A percentile compares a stretch with the other conserved stretches of the same genome.
Evolutionary conservation across 345 rosid species (phyloP).

Genomic region (Gynandropsis gynandra): DNA sequence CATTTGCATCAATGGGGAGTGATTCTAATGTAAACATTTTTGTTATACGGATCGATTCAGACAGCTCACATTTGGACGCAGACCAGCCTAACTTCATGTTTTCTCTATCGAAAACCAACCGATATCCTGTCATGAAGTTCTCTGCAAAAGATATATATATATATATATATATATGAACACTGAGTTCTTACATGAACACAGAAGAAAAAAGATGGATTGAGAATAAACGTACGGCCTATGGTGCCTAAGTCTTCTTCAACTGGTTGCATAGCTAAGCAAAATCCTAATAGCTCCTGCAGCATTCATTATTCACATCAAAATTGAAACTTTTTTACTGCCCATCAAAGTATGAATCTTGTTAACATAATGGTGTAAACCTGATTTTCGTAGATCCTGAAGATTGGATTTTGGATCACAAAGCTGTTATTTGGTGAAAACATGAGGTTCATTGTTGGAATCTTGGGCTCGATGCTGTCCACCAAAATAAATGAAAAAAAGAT

Average conservation of each 20-base stretch:
- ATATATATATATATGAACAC: background rate
- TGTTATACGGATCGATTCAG: background rate
- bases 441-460: constrained; percentile 56
- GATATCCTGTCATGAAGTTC: constrained; percentile 75
- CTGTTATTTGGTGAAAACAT: constrained; percentile 62
- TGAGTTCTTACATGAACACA: background rate
- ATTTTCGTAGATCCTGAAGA: constrained; percentile 47
- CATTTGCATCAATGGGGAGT: background rate
- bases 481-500: background rate
- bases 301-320: background rate
- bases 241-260: constrained; percentile 47
- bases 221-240: constrained; percentile 52
- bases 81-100: constrained; percentile 85
- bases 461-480: constrained; percentile 47
- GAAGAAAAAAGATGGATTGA: constrained; percentile 5
- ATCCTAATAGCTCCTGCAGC: constrained; percentile 45
- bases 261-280: constrained; percentile 71
- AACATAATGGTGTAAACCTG: constrained; percentile 42
- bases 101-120: constrained; percentile 77
- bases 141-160: constrained; percentile 38
- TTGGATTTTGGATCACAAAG: constrained; percentile 65
- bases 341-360: constrained; percentile 7
- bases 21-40: constrained; percentile 1
- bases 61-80: constrained; percentile 58
- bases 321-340: background rate